Conservation (phyloP, 2,329 filamentous ascomycete species). For the Fulvia fulva region DNA sequence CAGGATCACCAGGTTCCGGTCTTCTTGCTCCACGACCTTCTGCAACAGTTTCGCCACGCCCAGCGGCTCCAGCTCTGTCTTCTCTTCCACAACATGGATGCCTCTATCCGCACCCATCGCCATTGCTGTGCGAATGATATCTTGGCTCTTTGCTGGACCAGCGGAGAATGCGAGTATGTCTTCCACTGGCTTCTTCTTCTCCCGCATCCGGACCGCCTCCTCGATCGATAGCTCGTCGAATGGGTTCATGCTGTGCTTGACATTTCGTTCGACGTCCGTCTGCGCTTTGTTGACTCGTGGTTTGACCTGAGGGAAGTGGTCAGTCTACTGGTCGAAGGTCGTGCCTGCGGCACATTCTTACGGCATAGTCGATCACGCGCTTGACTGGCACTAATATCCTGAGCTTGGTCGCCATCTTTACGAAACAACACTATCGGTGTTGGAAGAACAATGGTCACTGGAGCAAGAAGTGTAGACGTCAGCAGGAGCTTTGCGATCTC, state of each 20-base stretch:
- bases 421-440: neutral
- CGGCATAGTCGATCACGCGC: conserved; percentile 56
- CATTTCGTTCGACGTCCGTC: conserved; percentile 86
- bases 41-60: conserved; percentile 85
- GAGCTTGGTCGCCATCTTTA: conserved; percentile 42
- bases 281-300: conserved; percentile 66
- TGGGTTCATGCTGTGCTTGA: conserved; percentile 98
- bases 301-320: conserved; percentile 52
- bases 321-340: neutral
- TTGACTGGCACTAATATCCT: conserved; percentile 55
- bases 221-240: conserved; percentile 98
- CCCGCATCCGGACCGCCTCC: conserved; percentile 90
- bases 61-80: conserved; percentile 81
- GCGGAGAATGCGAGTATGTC: conserved; percentile 89
- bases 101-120: conserved; percentile 95
- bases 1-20: conserved; percentile 85
- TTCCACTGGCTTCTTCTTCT: conserved; percentile 66
- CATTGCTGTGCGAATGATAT: conserved; percentile 93
- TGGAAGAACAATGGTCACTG: neutral
- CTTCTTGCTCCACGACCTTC: conserved; percentile 75
- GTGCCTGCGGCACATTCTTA: too few relatives aligned
- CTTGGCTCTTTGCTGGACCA: conserved; percentile 80
- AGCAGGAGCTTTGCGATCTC: conserved; percentile 5
- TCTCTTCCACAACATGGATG: conserved; percentile 68
- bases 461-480: conserved; percentile 10